A percentile compares a stretch with the other conserved stretches of the same genome.
Conservation (phyloP, 805 yeast genomes). For the Debaryomyces prosopidis region DNA sequence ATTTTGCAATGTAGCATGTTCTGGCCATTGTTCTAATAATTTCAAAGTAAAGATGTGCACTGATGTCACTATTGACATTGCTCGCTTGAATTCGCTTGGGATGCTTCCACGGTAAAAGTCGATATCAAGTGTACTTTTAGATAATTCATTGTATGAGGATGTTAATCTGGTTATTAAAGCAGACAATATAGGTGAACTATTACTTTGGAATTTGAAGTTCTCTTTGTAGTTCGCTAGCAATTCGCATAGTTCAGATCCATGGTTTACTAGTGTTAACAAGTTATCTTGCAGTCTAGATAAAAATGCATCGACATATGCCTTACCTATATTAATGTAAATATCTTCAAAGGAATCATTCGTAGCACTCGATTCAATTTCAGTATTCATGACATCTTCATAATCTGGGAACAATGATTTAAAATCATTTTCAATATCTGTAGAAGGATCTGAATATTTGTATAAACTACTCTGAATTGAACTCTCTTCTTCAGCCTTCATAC, state of each 20-base stretch:
- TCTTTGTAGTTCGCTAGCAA: conserved; percentile 10
- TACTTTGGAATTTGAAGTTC: conserved; percentile 9
- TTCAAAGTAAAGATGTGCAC: conserved; percentile 34
- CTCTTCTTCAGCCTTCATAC: conserved; percentile 64
- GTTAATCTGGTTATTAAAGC: conserved; percentile 18
- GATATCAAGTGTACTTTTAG: conserved; percentile 18
- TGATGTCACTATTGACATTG: conserved; percentile 47
- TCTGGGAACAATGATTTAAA: conserved; percentile 84
- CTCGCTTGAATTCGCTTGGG: conserved; percentile 58
- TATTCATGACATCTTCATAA: conserved; percentile 63
- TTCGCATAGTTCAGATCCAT: conserved; percentile 34
- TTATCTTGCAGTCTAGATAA: conserved; percentile 13
- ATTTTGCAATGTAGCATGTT: conserved; percentile 83
- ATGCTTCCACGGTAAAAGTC: conserved; percentile 68
- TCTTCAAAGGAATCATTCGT: conserved; percentile 40
- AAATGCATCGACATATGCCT: conserved; percentile 47
- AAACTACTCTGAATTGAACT: conserved; percentile 60
- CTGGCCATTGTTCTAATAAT: conserved; percentile 81
- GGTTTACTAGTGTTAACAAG: conserved; percentile 31
- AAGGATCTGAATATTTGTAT: conserved; percentile 64
- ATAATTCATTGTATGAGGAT: conserved; percentile 16
- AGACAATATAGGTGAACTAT: conserved; percentile 21
- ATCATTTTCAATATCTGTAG: conserved; percentile 74
- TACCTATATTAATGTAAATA: conserved; percentile 49
- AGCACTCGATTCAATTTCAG: conserved; percentile 16